These are phyloP conservation scores for Solanum ossicruentum DNA, from an alignment of 257 asterid species.

Conservation along the genomic window DNA sequence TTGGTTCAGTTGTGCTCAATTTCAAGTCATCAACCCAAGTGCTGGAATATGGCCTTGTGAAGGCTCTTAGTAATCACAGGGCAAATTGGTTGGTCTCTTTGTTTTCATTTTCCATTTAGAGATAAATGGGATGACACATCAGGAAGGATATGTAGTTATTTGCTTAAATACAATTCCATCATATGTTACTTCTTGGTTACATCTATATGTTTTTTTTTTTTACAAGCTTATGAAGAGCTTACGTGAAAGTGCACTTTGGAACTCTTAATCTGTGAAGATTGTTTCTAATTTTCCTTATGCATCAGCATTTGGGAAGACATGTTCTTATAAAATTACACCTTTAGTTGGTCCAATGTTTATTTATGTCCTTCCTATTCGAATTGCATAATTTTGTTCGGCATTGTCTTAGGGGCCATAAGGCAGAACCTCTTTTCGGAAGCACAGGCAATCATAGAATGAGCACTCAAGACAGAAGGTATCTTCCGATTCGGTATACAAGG, in stretches of 20 bases:
- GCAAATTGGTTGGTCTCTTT: neutral
- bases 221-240: neutral
- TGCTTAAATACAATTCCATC: neutral
- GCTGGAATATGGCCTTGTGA: neutral
- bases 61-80: neutral
- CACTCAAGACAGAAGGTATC: slow-evolving; percentile 10
- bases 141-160: neutral
- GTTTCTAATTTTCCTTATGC: neutral
- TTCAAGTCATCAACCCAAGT: neutral
- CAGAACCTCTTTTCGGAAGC: neutral
- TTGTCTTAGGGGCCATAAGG: neutral
- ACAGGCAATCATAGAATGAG: slow-evolving; percentile 7
- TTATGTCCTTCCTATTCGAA: neutral
- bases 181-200: neutral
- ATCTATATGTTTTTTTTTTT: neutral
- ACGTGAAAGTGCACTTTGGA: neutral
- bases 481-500: slow-evolving; percentile 10
- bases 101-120: neutral
- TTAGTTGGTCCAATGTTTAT: neutral
- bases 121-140: neutral
- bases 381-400: neutral
- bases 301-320: neutral
- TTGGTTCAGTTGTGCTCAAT: neutral
- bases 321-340: neutral
- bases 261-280: neutral